phyloP scores from a whole-genome alignment of 768 basidiomycete species.

The Sarcomyxa edulis region DNA sequence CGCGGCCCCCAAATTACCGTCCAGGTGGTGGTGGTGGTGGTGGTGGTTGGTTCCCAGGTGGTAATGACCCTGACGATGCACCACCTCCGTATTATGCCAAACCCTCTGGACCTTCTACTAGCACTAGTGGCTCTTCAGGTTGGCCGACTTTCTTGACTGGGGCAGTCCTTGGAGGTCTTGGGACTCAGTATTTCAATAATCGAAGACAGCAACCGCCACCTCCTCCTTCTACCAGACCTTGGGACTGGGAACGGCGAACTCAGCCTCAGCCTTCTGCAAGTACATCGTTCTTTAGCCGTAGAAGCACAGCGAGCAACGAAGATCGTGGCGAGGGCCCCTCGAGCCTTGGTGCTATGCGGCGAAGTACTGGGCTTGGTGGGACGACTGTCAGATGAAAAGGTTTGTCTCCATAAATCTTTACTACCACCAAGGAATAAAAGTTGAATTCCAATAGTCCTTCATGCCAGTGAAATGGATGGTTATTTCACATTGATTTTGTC shows the following conservation, averaged over 20 bases:
- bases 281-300: slow-evolving; percentile 22
- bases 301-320: slow-evolving; percentile 23
- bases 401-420: slow-evolving; percentile 2
- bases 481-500: too few species aligned
- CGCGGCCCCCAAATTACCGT: slow-evolving; percentile 25
- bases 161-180: slow-evolving; percentile 66
- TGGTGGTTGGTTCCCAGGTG: slow-evolving; percentile 49
- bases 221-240: slow-evolving; percentile 25
- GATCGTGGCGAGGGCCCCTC: slow-evolving; percentile 70
- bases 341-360: slow-evolving; percentile 63
- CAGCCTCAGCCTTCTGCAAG: slow-evolving; percentile 16
- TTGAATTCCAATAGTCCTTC: too few species aligned
- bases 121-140: slow-evolving; percentile 34
- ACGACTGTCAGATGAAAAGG: slow-evolving; percentile 59
- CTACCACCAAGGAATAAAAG: too few species aligned
- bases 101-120: slow-evolving; percentile 14
- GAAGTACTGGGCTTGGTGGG: slow-evolving; percentile 77
- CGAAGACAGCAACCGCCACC: slow-evolving; percentile 17
- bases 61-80: slow-evolving; percentile 29
- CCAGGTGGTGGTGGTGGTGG: slow-evolving; percentile 29
- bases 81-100: slow-evolving; percentile 58
- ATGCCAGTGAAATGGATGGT: too few species aligned
- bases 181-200: slow-evolving; percentile 49
- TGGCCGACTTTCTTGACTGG: slow-evolving; percentile 86
- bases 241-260: slow-evolving; percentile 60